Evolutionary conservation across 2,329 filamentous ascomycete species (phyloP).

Genomic region (Ceratocystis albifundus): DNA sequence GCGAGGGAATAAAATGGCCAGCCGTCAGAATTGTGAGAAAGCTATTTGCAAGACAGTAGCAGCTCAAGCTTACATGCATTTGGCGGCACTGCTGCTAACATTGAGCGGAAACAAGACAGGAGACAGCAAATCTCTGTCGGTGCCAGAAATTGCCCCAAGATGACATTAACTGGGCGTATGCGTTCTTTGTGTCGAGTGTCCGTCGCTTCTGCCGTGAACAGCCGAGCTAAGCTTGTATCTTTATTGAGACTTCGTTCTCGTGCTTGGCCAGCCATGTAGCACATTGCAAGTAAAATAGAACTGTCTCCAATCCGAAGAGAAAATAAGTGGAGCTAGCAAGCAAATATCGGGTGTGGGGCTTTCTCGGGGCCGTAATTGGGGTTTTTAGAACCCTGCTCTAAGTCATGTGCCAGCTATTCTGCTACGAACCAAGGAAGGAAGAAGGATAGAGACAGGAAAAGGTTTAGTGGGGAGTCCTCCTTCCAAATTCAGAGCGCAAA

Average conservation of each 20-base stretch:
- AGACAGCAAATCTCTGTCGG: neutral
- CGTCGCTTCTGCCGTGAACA: neutral
- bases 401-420: conserved; percentile 1
- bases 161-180: neutral
- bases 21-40: neutral
- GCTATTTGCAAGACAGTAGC: neutral
- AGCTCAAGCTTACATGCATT: neutral
- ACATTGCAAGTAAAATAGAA: neutral
- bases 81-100: neutral
- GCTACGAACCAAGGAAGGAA: neutral
- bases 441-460: neutral
- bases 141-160: neutral
- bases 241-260: neutral
- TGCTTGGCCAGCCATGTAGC: neutral
- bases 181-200: no score
- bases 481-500: neutral
- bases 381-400: neutral
- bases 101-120: neutral
- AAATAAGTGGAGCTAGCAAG: neutral
- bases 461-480: neutral
- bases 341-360: neutral
- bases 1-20: neutral
- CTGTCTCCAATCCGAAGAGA: neutral
- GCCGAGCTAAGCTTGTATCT: neutral
- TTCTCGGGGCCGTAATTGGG: neutral